These are phyloP conservation scores for Corymbia calophylla DNA, from an alignment of 441 rosid species.

Conservation along the genomic window DNA sequence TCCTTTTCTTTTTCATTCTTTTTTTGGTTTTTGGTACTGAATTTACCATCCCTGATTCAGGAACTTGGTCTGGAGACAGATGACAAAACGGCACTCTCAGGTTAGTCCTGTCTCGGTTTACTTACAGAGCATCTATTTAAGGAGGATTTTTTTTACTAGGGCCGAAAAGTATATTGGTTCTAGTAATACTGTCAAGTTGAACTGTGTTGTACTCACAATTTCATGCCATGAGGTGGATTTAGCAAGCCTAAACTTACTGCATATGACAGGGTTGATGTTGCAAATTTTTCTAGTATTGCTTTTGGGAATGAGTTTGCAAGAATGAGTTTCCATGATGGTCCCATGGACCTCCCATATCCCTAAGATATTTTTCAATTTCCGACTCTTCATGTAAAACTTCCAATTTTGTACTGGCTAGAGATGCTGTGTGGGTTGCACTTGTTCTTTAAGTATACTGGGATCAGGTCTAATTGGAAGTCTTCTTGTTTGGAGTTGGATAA, in stretches of 20 bases:
- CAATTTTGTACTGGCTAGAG: not conserved
- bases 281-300: not conserved
- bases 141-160: not conserved
- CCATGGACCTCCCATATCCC: not conserved
- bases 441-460: not conserved
- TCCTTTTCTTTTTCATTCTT: not conserved
- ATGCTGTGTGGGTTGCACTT: not conserved
- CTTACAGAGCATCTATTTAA: not conserved
- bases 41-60: constrained; percentile 30
- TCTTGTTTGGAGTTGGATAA: not conserved
- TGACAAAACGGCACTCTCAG: constrained; percentile 75
- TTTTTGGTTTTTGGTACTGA: not conserved
- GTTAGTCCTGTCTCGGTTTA: constrained; percentile 31
- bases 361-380: not conserved
- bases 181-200: not conserved
- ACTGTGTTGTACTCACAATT: not conserved
- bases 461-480: not conserved
- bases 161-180: not conserved
- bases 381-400: not conserved
- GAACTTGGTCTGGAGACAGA: constrained; percentile 89
- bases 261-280: not conserved
- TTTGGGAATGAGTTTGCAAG: not conserved
- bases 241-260: not conserved
- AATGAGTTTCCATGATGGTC: no score
- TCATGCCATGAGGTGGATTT: not conserved